Evolutionary conservation across 805 yeast species (phyloP).

Genomic region (Barnettozyma vustinii): DNA sequence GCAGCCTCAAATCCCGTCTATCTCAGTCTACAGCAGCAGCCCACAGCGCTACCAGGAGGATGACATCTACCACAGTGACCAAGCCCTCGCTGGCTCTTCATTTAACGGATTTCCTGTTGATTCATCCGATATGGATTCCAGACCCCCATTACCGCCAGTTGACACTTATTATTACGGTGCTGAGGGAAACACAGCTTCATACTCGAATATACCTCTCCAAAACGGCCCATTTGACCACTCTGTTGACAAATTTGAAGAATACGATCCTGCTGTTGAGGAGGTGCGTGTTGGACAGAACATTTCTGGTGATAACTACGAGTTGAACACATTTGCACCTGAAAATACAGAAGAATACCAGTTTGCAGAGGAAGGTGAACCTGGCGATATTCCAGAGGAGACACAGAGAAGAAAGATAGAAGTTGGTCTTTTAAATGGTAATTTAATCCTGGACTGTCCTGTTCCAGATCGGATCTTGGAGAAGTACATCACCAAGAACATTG

Average conservation of each 20-base stretch:
- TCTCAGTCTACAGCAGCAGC: conserved; percentile 4
- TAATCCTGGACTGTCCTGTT: conserved; percentile 85
- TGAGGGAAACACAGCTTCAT: neutral
- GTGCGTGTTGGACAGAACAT: conserved; percentile 26
- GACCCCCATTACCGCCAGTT: conserved; percentile 2
- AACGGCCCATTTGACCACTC: conserved; percentile 13
- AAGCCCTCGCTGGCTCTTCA: conserved; percentile 3
- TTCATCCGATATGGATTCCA: neutral
- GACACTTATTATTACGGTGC: conserved; percentile 11
- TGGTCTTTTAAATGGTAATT: conserved; percentile 54
- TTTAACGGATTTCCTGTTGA: conserved; percentile 15
- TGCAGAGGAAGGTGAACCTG: conserved; percentile 40
- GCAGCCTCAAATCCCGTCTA: conserved; percentile 14
- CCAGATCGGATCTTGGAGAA: conserved; percentile 58
- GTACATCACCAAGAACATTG: conserved; percentile 38
- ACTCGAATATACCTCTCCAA: conserved; percentile 2
- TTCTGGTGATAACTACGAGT: conserved; percentile 24
- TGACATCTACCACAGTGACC: conserved; percentile 4
- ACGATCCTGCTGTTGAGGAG: conserved; percentile 30
- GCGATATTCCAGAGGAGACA: conserved; percentile 36
- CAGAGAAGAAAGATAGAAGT: conserved; percentile 32
- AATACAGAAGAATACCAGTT: conserved; percentile 13
- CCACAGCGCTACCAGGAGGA: conserved; percentile 2
- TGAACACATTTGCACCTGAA: conserved; percentile 21
- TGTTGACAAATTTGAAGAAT: conserved; percentile 5